Evolutionary conservation across 768 basidiomycete genomes (phyloP), one percentile per base, ranked within the genome.

Genomic region (Sporobolomyces pararoseus): DNA sequence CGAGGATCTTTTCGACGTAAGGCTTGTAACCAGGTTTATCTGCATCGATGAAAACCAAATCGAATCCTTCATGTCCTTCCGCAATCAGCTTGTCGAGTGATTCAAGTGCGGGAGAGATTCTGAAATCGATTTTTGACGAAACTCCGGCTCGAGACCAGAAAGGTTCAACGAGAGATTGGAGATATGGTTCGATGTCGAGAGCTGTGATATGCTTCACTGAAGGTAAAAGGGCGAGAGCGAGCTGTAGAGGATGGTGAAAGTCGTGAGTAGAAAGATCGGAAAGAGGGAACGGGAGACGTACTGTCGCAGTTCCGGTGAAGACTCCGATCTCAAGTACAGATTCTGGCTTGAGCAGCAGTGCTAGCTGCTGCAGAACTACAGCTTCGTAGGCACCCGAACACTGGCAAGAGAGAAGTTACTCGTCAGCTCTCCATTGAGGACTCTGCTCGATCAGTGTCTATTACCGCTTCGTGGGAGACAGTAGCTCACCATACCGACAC

Each of bases 131-230:
- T 50, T 76, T 76, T 27, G 64, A 31, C n/a, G 60, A 7, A 19
- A 75, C 71, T 34, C 71, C 73, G 4, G 73, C 75, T 31, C 62
- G 57, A 9, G 57, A 23, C 67, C 73, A 76, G 37, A 25, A 72
- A 25, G 73, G 75, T 46, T 53, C 27, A 32, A 49, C 66, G 59
- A 71, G 73, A 19, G 62, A 51, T 16, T 51, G 47, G 6, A 71
- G 66, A 63, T 57, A 68, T 14, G 61, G 64, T 61, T 76, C 75
- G 62, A 74, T 57, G 46, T 79, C 79, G 69, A 81, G 80, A 21
- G 81, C 79, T 31, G 79, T 78, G 21, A 82, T 79, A 54, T 80
- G 80, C 63, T 81, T 78, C 62, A 82, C 79, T 70, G 79, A 79
- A 0, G 80, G 79, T 44, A 81, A 77, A 3, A 82, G 75, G 29